Base-by-base conservation (phyloP, 2,329 filamentous ascomycete genomes). In the Exophiala calicioides region DNA sequence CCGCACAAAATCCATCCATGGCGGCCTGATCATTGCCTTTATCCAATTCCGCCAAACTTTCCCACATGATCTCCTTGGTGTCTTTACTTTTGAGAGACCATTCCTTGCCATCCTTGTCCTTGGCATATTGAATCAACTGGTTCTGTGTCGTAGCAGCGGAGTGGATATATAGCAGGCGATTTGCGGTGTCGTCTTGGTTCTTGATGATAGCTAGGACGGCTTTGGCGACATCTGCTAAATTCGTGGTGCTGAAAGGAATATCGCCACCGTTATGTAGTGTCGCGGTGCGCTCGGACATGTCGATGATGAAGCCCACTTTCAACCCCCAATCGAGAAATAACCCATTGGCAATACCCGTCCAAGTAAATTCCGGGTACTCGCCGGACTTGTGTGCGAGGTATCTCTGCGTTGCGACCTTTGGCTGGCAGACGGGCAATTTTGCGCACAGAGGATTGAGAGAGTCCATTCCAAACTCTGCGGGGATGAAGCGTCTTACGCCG, bases 231-330 rank as follows among this genome's bases (percentile, higher is more conserved):
- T 68, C 68, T 0, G 60, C 51, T 0, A 82, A 63, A 0, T 68
- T 76, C 0, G 79, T 78, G 7, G 68, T 44, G 39, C 69, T 76
- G 60, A 81, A 75, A 8, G 62, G 52, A 2, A 52, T 47, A 20
- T 79, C 65, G 1, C 80, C 80, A 0, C 72, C 73, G 49, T 81
- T 74, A 44, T 68, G 71, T 0, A 82, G 57, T 0, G 57, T 66
- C 0, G 70, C 65, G 27, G 67, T 71, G 1, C 67, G 64, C 2
- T 66, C 61, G n/a, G 68, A 65, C 2, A 68, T 48, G 44, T 77
- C 66, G 1, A 79, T 38, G 3, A 78, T 38, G 54, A 81, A 74
- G 2, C 63, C 63, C 19, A 40, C 29, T 16, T 60, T 33, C 19
- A 70, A 37, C 21, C 57, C 51, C 61, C 61, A 65, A 48, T 67